A percentile compares a stretch with the other conserved stretches of the same genome.
Conservation (phyloP, 305 asterid species). For the Fraxinus angustifolia region DNA sequence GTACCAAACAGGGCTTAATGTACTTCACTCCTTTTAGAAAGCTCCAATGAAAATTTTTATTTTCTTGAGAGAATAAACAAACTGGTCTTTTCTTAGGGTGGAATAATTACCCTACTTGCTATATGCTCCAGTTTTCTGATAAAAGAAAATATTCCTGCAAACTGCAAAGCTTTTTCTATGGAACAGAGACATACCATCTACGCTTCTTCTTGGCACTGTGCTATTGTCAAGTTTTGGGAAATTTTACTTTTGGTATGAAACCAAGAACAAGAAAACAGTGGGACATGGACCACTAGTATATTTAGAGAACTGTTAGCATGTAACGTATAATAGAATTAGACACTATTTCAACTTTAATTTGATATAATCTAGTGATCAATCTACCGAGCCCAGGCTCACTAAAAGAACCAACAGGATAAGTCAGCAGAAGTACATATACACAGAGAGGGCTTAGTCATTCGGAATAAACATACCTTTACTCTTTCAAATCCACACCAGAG, state of each 20-base stretch:
- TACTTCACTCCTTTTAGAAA: conserved; percentile 25
- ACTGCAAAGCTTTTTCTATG: conserved; percentile 22
- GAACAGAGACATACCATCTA: conserved; percentile 1
- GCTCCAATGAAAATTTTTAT: conserved; percentile 35
- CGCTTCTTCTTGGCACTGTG: conserved; percentile 19
- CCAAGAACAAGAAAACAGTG: conserved; percentile 22
- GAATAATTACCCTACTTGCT: conserved; percentile 39
- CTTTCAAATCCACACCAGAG: conserved; percentile 19
- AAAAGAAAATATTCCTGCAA: background rate
- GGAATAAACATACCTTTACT: conserved; percentile 22
- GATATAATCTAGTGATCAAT: background rate
- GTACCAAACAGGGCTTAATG: background rate
- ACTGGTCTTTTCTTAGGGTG: conserved; percentile 27
- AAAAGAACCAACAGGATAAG: background rate
- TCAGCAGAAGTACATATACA: background rate
- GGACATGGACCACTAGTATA: conserved; percentile 32
- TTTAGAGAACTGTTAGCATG: too few relatives aligned
- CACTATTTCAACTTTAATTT: too few relatives aligned
- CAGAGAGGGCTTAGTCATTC: background rate
- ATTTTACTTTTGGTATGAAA: conserved; percentile 14
- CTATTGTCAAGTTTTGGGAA: conserved; percentile 8
- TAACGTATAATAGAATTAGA: too few relatives aligned
- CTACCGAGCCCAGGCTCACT: background rate
- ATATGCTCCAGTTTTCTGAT: conserved; percentile 23
- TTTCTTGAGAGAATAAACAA: conserved; percentile 29